A percentile compares a stretch with the other conserved stretches of the same genome.
Evolutionary conservation across 495 filamentous ascomycete species (phyloP).

Genomic region (Lophiotrema nucula): DNA sequence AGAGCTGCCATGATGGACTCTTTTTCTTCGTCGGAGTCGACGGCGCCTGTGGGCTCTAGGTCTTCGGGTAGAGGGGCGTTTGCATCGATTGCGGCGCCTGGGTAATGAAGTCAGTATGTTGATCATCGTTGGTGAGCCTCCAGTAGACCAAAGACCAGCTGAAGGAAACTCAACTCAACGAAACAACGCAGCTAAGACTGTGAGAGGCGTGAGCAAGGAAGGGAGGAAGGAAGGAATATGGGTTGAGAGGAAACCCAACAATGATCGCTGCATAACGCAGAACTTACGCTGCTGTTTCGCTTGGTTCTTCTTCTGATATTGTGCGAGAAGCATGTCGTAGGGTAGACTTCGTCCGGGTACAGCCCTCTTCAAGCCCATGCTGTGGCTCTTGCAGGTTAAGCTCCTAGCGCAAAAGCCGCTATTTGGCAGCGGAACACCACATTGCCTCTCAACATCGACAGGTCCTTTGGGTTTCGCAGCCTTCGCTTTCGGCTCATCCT

Average conservation of each 20-base stretch:
- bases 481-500: conserved; percentile 86
- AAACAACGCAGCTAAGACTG: too few species aligned
- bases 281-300: conserved; percentile 90
- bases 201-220: not conserved
- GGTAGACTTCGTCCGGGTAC: conserved; percentile 88
- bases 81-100: conserved; percentile 88
- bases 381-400: conserved; percentile 94
- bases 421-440: conserved; percentile 81
- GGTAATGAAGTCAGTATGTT: conserved; percentile 5
- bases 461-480: conserved; percentile 86
- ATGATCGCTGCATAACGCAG: too few species aligned
- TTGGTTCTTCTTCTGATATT: conserved; percentile 99
- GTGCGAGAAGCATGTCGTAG: conserved; percentile 89
- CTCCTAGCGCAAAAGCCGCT: conserved; percentile 87
- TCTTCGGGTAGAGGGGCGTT: conserved; percentile 91
- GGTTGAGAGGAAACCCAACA: too few species aligned
- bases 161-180: too few species aligned
- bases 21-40: conserved; percentile 92
- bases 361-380: conserved; percentile 90
- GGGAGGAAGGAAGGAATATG: not conserved
- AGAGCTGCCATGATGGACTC: conserved; percentile 84
- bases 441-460: conserved; percentile 96
- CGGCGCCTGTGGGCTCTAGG: conserved; percentile 63
- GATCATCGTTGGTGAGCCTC: too few species aligned
- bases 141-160: too few species aligned